Base-by-base conservation (phyloP, 768 basidiomycete genomes). In the Pleurotus djamor region DNA sequence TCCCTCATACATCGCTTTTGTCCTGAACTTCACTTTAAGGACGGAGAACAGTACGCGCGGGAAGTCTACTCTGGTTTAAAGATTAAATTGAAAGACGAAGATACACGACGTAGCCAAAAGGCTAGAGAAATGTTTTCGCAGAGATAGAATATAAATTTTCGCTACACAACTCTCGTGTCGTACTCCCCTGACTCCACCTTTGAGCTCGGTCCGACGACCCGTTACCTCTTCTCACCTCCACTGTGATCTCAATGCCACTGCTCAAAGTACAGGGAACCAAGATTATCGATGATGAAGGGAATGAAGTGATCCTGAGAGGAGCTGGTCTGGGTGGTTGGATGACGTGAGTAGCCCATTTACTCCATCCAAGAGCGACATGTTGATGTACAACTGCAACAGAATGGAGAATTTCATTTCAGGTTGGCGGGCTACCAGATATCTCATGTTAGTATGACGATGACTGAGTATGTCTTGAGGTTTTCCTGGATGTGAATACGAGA, bases 321-420 rank as follows among this genome's bases (percentile, higher is more conserved):
- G 89, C 89, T 57, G 88, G 89, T n/a, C 74, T 92, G 17, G 90
- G 89, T 61, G 89, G 90, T 67, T 91, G 90, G 89, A 88, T 92
- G 87, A 91, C 87, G 90, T 91, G 66, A 71, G 89, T 81, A 28
- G 10, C 54, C 32, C 36, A 45, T 10, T 57, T 12, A 1, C n/a
- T 47, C 33, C 57, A 1, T 28, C 33, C 43, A 36, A 32, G 33
- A 28, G 13, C 13, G 45, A n/a, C 17, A 12, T 9, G 21, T 37
- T 17, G 14, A 58, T 21, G 5, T 9, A 32, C 35, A 21, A 34
- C 59, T 9, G 13, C 35, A 21, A 34, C 59, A 88, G 86, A 70
- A 87, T 88, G 87, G 88, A 90, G 72, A 90, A 89, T 71, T 89
- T 89, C 66, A 88, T 90, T 59, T 82, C 84, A 57, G 85, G 83